phyloP scores from a whole-genome alignment of 768 basidiomycete genomes.

The Boletus bicolor region DNA sequence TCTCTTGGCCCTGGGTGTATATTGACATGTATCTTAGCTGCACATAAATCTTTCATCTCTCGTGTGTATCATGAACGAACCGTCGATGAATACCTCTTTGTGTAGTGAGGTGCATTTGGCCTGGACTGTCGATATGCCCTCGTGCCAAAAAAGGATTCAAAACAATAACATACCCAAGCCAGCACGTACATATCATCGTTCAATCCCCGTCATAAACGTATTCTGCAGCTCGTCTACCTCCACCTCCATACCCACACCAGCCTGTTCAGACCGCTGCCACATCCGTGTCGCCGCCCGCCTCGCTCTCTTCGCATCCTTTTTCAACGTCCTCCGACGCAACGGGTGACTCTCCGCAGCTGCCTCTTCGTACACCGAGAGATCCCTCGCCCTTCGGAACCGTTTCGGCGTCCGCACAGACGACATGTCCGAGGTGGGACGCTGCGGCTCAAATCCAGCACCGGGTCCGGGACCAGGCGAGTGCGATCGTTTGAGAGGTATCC shows the following conservation, averaged over 20 bases:
- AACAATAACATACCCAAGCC: neutral
- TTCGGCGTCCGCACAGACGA: conserved; percentile 42
- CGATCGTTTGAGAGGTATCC: conserved; percentile 30
- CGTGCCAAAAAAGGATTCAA: neutral
- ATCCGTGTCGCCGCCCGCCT: conserved; percentile 46
- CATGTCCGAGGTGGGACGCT: neutral
- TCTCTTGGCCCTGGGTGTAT: neutral
- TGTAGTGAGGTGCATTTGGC: too few species aligned
- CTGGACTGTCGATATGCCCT: too few species aligned
- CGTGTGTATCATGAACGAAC: too few species aligned
- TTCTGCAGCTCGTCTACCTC: conserved; percentile 16
- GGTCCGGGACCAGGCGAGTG: conserved; percentile 7
- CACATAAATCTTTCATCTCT: neutral
- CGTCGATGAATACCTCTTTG: too few species aligned
- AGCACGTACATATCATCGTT: conserved; percentile 3
- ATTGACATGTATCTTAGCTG: neutral
- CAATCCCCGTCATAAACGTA: conserved; percentile 26
- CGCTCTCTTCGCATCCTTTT: conserved; percentile 61
- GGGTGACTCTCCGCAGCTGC: conserved; percentile 44
- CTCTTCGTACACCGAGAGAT: conserved; percentile 51
- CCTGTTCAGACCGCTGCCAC: conserved; percentile 1
- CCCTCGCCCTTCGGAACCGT: conserved; percentile 56
- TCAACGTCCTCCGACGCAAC: conserved; percentile 54
- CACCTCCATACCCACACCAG: conserved; percentile 31
- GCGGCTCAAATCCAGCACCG: neutral